Evolutionary conservation across 345 rosid genomes (phyloP).

Genomic region (Eucalyptus melliodora): DNA sequence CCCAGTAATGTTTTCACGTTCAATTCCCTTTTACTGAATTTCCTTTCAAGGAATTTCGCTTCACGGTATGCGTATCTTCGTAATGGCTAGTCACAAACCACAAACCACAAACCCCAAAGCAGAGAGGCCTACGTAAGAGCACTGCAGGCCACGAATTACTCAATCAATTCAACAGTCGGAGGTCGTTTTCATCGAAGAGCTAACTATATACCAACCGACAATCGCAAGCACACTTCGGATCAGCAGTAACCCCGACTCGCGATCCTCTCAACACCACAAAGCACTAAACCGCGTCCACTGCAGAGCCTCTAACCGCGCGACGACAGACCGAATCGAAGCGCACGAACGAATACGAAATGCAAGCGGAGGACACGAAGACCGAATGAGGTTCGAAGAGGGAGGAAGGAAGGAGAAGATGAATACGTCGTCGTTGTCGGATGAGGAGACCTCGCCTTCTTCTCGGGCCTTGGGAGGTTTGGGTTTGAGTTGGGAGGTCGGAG

Average conservation of each 20-base stretch:
- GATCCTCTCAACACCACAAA: background rate
- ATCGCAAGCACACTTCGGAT: background rate
- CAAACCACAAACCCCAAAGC: background rate
- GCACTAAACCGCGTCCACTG: background rate
- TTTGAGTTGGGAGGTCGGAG: background rate
- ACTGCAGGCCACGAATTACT: background rate
- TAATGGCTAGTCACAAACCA: background rate
- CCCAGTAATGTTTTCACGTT: background rate
- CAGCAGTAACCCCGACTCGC: background rate
- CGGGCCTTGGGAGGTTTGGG: conserved; percentile 4
- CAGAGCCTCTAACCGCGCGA: background rate
- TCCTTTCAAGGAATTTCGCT: background rate
- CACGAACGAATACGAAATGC: background rate
- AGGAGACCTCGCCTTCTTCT: conserved; percentile 89
- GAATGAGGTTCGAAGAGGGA: background rate
- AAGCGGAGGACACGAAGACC: background rate
- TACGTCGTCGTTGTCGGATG: conserved; percentile 46
- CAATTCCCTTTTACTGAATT: background rate
- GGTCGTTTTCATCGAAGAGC: background rate
- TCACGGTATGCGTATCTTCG: background rate
- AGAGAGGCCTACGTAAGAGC: background rate
- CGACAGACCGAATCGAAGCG: background rate
- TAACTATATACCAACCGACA: background rate
- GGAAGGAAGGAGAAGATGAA: background rate
- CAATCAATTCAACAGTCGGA: background rate